Evolutionary conservation across 2,329 filamentous ascomycete species (phyloP).

Genomic region (Diaporthe vexans): DNA sequence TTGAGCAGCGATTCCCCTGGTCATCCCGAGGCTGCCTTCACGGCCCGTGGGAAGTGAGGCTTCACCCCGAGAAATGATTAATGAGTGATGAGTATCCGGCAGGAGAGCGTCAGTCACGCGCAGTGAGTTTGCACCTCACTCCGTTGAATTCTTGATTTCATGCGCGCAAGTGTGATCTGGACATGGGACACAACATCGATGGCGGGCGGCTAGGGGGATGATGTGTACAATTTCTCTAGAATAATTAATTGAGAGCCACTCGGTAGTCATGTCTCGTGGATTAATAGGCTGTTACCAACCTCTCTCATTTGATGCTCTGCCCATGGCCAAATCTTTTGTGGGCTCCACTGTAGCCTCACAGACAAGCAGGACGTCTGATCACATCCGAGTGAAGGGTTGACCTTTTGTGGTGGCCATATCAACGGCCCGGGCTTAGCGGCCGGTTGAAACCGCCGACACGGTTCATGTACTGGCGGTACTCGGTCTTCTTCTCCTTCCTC

Average conservation of each 20-base stretch:
- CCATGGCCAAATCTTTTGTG: not conserved
- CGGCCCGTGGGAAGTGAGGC: not conserved
- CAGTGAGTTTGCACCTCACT: not conserved
- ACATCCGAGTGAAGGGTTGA: not conserved
- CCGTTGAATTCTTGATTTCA: not conserved
- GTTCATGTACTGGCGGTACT: conserved; percentile 99
- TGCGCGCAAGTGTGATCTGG: not conserved
- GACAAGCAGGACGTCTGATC: not conserved
- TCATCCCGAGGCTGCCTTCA: not conserved
- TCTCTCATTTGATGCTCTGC: not conserved
- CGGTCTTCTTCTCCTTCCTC: conserved; percentile 91
- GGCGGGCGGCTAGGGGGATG: not conserved
- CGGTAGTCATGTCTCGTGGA: not conserved
- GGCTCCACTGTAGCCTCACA: not conserved
- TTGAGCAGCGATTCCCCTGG: not conserved
- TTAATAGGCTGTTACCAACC: conserved; percentile 13
- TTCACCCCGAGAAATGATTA: not conserved
- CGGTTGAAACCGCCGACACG: conserved; percentile 85
- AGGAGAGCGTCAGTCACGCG: not conserved
- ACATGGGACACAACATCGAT: not conserved
- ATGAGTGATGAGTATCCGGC: not conserved
- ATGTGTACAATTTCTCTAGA: not conserved
- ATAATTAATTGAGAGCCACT: not conserved
- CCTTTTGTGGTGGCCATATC: not conserved
- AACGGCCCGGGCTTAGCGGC: conserved; percentile 72